Evolutionary conservation across 192 early-diverging fungal genomes (phyloP).

Genomic region (Linnemannia elongata): DNA sequence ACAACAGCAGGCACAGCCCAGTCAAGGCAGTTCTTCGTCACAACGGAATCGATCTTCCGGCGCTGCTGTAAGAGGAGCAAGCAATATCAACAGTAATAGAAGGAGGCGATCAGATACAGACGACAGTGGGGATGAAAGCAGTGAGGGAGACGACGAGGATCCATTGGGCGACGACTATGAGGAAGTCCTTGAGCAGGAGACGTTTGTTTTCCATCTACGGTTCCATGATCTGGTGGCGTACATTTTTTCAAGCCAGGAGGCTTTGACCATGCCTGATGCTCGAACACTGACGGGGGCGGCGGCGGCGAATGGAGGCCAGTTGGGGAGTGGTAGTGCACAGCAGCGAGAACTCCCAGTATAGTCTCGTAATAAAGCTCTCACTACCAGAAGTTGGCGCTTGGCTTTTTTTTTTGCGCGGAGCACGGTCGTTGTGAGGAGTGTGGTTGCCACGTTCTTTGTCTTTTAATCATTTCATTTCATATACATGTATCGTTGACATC

Average conservation of each 20-base stretch:
- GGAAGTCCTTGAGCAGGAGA: slow-evolving; percentile 35
- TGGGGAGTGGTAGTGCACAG: not conserved
- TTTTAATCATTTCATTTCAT: not conserved
- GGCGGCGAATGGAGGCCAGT: not conserved
- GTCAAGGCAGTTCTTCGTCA: not conserved
- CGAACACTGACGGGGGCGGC: not conserved
- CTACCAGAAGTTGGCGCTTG: no score
- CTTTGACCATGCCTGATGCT: slow-evolving; percentile 5
- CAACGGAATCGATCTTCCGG: not conserved
- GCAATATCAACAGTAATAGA: not conserved
- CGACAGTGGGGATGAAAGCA: slow-evolving; percentile 4
- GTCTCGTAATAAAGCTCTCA: not conserved
- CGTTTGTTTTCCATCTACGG: slow-evolving; percentile 37
- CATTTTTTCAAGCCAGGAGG: slow-evolving; percentile 37
- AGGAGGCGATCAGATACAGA: not conserved
- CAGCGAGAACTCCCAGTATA: slow-evolving; percentile 34
- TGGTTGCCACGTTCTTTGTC: not conserved
- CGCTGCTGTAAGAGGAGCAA: not conserved
- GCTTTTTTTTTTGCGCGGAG: not conserved
- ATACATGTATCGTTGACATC: not conserved
- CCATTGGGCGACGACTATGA: slow-evolving; percentile 41
- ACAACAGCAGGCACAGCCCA: not conserved
- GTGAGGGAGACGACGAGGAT: slow-evolving; percentile 16
- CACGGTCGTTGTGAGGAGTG: no score
- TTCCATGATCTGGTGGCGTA: slow-evolving; percentile 40